Evolutionary conservation across 768 basidiomycete species (phyloP).

Genomic region (Mycena metata): DNA sequence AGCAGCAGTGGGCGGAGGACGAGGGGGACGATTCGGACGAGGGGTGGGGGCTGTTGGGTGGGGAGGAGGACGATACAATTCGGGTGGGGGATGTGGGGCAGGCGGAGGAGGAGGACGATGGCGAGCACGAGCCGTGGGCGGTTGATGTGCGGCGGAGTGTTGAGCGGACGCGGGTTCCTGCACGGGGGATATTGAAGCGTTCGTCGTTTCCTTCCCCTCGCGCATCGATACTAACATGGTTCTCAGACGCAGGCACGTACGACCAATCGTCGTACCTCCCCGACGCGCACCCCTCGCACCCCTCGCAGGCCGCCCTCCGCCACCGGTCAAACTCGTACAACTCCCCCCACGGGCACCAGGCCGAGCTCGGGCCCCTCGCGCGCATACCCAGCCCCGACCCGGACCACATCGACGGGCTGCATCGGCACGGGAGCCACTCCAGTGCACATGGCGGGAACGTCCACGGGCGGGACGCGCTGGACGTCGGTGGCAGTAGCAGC

Average conservation of each 20-base stretch:
- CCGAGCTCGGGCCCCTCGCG: conserved; percentile 81
- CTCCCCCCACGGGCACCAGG: conserved; percentile 60
- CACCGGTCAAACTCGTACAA: conserved; percentile 89
- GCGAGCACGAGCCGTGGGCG: conserved; percentile 82
- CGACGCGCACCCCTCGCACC: conserved; percentile 50
- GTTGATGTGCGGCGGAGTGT: conserved; percentile 78
- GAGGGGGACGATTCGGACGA: conserved; percentile 74
- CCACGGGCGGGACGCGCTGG: neutral
- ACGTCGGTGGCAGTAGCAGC: neutral
- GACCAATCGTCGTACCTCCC: conserved; percentile 70
- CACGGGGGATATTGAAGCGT: conserved; percentile 90
- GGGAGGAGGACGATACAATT: conserved; percentile 78
- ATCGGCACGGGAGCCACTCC: conserved; percentile 74
- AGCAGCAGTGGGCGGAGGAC: conserved; percentile 63
- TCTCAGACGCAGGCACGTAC: conserved; percentile 77
- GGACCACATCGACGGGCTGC: conserved; percentile 89
- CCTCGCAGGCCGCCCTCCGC: conserved; percentile 47
- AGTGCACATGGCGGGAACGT: conserved; percentile 51
- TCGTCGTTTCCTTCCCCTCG: conserved; percentile 34
- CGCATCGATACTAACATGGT: neutral
- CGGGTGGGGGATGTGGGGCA: conserved; percentile 68
- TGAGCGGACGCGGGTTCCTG: conserved; percentile 74
- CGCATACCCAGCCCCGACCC: conserved; percentile 88
- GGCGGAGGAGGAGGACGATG: conserved; percentile 68
- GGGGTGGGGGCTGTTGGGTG: conserved; percentile 75